Base-by-base conservation (phyloP, 148 eudicot genomes). In the Fagopyrum homotropicum region DNA sequence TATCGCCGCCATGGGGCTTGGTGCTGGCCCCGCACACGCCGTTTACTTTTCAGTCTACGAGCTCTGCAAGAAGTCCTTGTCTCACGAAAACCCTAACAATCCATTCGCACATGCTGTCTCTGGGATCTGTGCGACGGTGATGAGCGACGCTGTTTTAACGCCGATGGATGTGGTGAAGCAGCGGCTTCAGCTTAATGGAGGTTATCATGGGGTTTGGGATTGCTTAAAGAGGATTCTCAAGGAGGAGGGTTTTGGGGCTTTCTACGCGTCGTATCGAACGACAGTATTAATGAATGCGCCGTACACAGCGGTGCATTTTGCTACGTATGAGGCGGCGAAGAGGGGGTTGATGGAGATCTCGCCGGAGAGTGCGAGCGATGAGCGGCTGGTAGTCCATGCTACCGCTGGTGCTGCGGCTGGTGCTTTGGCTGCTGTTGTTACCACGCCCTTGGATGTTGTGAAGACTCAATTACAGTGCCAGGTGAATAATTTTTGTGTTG, bases 141-240 rank as follows among this genome's bases (percentile, higher is more conserved):
- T 93, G 73, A 92, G 96, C 76, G 98, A 95, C 70, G 96, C 96
- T 7, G 97, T 94, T 3, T 82, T 94, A 30, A 94, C 98, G 4
- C 98, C 98, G 0, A 92, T 95, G 98, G 98, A 95, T 79, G 79
- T 90, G 89, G 97, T 95, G 75, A 95, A 95, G 89, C 98, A 95
- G 83, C 76, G 98, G 83, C 78, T 95, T 77, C 98, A 95, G 80
- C 78, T 95, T 48, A 81, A 90, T 12, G 78, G 96, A 75, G 92
- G 88, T 9, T 94, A 94, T 72, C 82, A 55, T 8, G 97, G 97
- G 48, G 88, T 95, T 30, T 79, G 73, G 86, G 92, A 95, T 73
- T 95, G 98, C 72, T 84, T 92, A 17, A 84, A 55, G 83, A 80
- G 86, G 80, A 88, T 95, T 15, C 59, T 88, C 56, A 85, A 75